Base-by-base conservation (phyloP, 2,329 filamentous ascomycete genomes). In the Aspergillus sergii region DNA sequence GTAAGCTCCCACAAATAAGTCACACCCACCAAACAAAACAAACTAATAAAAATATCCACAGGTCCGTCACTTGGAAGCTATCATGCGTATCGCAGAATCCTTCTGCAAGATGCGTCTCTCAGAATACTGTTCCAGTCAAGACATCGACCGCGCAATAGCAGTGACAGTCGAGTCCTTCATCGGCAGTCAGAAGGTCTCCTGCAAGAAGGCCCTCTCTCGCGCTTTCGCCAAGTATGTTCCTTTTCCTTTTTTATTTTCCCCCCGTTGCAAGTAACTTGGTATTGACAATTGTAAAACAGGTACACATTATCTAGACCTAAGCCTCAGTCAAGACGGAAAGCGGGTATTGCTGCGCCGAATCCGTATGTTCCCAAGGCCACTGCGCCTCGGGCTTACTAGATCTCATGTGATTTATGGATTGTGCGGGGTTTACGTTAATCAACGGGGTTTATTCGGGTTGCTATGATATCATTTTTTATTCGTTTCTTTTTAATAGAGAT, bases 71-170 rank as follows among this genome's bases (percentile, higher is more conserved):
- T 84, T 99, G 39, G 95, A 99, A 85, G 94, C 94, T 66, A 97
- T 98, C 74, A 96, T 99, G 82, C 92, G 95, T 74, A 96, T 96
- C 74, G 90, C 89, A 62, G 95, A 99, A 78, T 83, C 94, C 0
- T 99, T 99, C 81, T 96, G 92, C 79, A 94, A 96, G 74, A 99
- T 99, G 95, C 91, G 95, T 16, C 84, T 99, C n/a, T 95, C 92
- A 0, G 95, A 99, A 69, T 98, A 97, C 82, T 97, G 94, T 79
- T 90, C 91, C 7, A 82, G 91, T 1, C 87, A 91, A 64, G 95
- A 99, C 75, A 97, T 99, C 71, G 95, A 99, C 79, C 92, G 95
- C 50, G 95, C 95, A 62, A 99, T 99, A 73, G 93, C 94, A 16
- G 95, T 99, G 8, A 96, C 95, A 0, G 92, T 99, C 2, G 94